Percentiles rank a stretch among this genome's conserved stretches.
These are phyloP conservation scores for Taphrina communis DNA, from an alignment of 1,139 yeast genomes.

Conservation along the genomic window DNA sequence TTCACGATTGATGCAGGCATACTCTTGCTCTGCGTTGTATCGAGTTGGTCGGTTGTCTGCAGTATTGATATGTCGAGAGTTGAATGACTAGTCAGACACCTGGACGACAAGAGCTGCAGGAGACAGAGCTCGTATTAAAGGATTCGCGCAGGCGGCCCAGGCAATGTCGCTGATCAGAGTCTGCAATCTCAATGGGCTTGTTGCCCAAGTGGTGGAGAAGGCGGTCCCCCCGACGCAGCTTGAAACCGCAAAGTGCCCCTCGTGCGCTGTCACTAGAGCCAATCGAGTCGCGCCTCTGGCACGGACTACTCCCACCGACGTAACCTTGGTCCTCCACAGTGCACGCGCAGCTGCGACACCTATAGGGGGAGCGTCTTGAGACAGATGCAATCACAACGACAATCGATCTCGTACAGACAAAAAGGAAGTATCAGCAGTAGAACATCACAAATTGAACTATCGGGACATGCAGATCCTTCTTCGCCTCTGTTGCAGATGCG, in stretches of 20 bases:
- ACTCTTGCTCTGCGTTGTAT: neutral
- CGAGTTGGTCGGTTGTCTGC: neutral
- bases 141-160: neutral
- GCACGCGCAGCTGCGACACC: too few species aligned
- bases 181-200: neutral
- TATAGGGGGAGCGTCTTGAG: too few species aligned
- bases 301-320: slow-evolving; percentile 1
- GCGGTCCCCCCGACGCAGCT: slow-evolving; percentile 1
- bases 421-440: too few species aligned
- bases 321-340: neutral
- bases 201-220: slow-evolving; percentile 1
- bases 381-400: too few species aligned
- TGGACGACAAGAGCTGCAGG: neutral
- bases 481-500: too few species aligned
- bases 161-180: neutral
- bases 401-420: too few species aligned
- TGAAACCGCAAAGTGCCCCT: neutral
- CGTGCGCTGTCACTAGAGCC: neutral
- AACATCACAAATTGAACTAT: too few species aligned
- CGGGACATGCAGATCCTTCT: too few species aligned
- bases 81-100: neutral
- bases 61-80: neutral
- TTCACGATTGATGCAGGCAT: slow-evolving; percentile 28
- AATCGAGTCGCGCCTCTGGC: slow-evolving; percentile 1
- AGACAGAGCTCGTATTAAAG: slow-evolving; percentile 3